A percentile compares a stretch with the other conserved stretches of the same genome.
Evolutionary conservation across 2,329 filamentous ascomycete genomes (phyloP).

Genomic region (Polychaeton citri): DNA sequence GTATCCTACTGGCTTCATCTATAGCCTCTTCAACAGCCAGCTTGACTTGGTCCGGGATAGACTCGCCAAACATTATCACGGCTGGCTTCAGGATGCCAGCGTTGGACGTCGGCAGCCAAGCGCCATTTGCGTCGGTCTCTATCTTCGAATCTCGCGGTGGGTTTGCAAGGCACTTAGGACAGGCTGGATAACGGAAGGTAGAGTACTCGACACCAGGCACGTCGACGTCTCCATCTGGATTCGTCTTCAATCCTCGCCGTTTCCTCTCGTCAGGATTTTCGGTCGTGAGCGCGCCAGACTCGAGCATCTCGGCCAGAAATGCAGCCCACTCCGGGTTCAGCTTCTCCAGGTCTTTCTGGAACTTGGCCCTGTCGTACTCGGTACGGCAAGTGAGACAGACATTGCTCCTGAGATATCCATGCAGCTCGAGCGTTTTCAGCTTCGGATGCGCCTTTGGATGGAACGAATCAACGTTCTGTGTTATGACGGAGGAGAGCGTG

Average conservation of each 20-base stretch:
- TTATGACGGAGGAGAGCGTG: slow-evolving; percentile 63
- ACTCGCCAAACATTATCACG: slow-evolving; percentile 95
- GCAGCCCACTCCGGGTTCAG: slow-evolving; percentile 79
- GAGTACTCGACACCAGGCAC: slow-evolving; percentile 75
- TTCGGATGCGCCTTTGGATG: slow-evolving; percentile 64
- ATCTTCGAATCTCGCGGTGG: slow-evolving; percentile 50
- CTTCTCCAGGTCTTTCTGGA: slow-evolving; percentile 61
- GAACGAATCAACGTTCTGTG: slow-evolving; percentile 96
- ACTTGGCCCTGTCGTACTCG: slow-evolving; percentile 56
- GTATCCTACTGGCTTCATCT: slow-evolving; percentile 58
- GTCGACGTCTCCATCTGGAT: slow-evolving; percentile 91
- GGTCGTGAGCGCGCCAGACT: slow-evolving; percentile 61
- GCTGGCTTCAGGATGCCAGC: slow-evolving; percentile 83
- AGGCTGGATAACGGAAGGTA: slow-evolving; percentile 83
- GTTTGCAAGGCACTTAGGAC: slow-evolving; percentile 59
- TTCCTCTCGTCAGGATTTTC: slow-evolving; percentile 60
- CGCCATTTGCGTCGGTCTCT: slow-evolving; percentile 65
- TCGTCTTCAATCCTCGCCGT: slow-evolving; percentile 61
- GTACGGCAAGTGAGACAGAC: slow-evolving; percentile 68
- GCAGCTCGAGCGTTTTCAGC: slow-evolving; percentile 68
- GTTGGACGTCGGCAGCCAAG: slow-evolving; percentile 45
- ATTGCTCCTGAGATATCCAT: slow-evolving; percentile 74
- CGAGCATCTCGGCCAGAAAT: slow-evolving; percentile 59
- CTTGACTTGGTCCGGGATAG: slow-evolving; percentile 58
- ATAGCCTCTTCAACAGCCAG: slow-evolving; percentile 64